These are phyloP conservation scores for Plasmodium vivax DNA, from an alignment of 169 alveolate species.

Conservation along the genomic window DNA sequence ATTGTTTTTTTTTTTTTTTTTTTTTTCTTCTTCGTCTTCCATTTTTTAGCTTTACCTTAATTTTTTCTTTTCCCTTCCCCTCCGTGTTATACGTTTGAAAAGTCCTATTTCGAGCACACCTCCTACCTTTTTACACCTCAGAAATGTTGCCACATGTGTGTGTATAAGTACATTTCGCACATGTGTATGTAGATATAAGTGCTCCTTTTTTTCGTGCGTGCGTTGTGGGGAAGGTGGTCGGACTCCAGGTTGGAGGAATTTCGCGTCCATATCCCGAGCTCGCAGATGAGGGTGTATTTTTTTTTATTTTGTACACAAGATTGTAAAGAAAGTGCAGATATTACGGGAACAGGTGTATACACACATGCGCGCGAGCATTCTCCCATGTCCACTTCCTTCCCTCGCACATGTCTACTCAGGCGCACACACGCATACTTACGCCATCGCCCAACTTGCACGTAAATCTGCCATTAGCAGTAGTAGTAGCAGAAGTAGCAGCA, in stretches of 20 bases:
- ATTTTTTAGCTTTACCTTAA: not conserved
- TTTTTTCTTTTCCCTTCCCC: not conserved
- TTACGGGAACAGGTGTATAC: not conserved
- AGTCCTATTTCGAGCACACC: not conserved
- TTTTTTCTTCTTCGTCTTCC: not conserved
- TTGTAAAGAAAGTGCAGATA: not conserved
- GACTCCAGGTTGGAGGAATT: not conserved
- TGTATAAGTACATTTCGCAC: not conserved
- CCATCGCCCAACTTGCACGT: not conserved
- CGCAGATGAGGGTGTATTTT: not conserved
- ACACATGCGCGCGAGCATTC: not conserved
- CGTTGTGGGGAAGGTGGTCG: not conserved
- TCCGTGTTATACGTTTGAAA: not conserved
- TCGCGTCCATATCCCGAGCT: not conserved
- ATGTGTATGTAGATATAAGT: not conserved
- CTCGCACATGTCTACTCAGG: not conserved
- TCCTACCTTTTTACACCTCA: not conserved
- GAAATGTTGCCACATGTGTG: not conserved
- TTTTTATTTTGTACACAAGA: not conserved
- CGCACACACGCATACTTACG: not conserved
- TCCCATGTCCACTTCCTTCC: not conserved
- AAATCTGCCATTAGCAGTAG: not conserved
- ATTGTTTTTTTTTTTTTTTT: not conserved
- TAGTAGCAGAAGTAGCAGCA: not conserved
- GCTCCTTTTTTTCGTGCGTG: not conserved